phyloP scores from a whole-genome alignment of 805 yeast genomes.

The Spathaspora hagerdaliae region DNA sequence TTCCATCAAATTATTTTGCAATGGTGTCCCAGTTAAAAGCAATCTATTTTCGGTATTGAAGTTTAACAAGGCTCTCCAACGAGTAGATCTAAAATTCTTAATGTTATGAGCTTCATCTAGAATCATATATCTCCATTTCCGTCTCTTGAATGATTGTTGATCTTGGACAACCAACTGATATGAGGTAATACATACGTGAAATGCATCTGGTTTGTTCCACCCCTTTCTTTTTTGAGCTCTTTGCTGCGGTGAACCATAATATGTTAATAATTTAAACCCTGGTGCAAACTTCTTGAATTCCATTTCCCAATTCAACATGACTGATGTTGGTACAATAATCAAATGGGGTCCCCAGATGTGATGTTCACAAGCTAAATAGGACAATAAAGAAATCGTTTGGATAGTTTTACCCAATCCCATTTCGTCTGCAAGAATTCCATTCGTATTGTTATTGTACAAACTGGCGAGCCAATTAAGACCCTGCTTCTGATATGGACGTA shows the following conservation, averaged over 20 bases:
- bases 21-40: constrained; percentile 92
- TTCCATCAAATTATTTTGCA: constrained; percentile 92
- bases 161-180: constrained; percentile 98
- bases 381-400: constrained; percentile 83
- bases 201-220: constrained; percentile 94
- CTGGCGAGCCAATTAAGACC: constrained; percentile 98
- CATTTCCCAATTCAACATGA: constrained; percentile 98
- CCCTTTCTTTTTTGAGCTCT: constrained; percentile 94
- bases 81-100: constrained; percentile 90
- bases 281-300: constrained; percentile 98
- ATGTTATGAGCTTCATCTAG: constrained; percentile 98
- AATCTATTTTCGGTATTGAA: constrained; percentile 89
- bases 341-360: constrained; percentile 98
- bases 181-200: constrained; percentile 95
- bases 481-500: constrained; percentile 90
- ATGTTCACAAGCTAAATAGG: constrained; percentile 90
- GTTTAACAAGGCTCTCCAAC: constrained; percentile 95
- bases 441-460: constrained; percentile 83
- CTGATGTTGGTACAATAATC: constrained; percentile 96
- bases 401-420: constrained; percentile 98
- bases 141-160: constrained; percentile 87
- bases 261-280: constrained; percentile 91
- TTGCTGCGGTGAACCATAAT: constrained; percentile 96
- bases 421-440: constrained; percentile 97
- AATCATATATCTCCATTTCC: constrained; percentile 94